Conservation (phyloP, 257 asterid genomes). For the Solanum bulbocastanum region DNA sequence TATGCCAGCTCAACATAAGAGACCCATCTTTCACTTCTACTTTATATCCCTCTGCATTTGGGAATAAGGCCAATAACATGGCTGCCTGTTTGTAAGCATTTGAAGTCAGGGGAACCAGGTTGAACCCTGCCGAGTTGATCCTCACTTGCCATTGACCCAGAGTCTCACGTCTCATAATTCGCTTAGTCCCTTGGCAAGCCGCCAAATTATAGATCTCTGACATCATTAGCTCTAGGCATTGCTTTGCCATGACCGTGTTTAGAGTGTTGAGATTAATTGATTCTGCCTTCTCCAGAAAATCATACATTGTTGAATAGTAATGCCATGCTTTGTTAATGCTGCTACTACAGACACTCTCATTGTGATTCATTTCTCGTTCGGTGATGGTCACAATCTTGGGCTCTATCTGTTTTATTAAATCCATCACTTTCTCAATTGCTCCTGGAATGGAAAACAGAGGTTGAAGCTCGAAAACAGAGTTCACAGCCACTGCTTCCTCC, state of each 20-base stretch:
- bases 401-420: neutral
- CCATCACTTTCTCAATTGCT: neutral
- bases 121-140: neutral
- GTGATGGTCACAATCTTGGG: neutral
- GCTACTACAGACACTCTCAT: neutral
- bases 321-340: neutral
- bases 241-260: too few species aligned
- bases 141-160: neutral
- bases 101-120: neutral
- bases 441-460: neutral
- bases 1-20: neutral
- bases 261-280: neutral
- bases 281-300: neutral
- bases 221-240: too few species aligned
- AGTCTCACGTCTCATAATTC: neutral
- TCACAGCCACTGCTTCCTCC: neutral
- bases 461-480: neutral
- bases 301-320: neutral
- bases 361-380: neutral
- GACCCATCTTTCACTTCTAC: neutral
- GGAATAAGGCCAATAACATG: too few species aligned
- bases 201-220: neutral
- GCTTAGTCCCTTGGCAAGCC: neutral
- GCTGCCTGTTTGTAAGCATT: neutral
- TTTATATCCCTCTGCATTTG: neutral